Percentiles rank a stretch among this genome's conserved stretches.
Evolutionary conservation across 805 yeast species (phyloP).

Genomic region (Hyphopichia homilentoma): DNA sequence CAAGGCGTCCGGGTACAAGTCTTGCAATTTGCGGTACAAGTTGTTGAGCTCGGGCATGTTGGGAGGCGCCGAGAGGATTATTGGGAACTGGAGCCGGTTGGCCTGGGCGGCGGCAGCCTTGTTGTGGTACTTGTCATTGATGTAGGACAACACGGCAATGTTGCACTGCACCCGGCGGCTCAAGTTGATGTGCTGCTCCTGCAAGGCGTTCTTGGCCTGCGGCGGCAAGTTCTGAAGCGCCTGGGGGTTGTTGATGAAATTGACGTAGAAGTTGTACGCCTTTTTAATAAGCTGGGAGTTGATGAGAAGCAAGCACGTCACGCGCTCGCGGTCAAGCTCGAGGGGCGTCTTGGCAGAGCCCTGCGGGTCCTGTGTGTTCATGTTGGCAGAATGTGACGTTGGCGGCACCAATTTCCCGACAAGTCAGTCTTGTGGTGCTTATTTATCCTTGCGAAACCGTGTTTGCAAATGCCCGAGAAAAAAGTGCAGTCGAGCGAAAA

Average conservation of each 20-base stretch:
- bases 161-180: slow-evolving; percentile 41
- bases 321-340: slow-evolving; percentile 37
- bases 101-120: slow-evolving; percentile 23
- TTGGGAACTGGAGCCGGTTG: slow-evolving; percentile 39
- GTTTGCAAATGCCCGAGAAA: too few relatives aligned
- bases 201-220: slow-evolving; percentile 8
- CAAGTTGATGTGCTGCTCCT: slow-evolving; percentile 33
- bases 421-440: neutral
- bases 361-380: neutral
- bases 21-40: slow-evolving; percentile 44
- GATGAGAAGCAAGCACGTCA: slow-evolving; percentile 37
- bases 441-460: too few relatives aligned
- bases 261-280: slow-evolving; percentile 32
- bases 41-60: slow-evolving; percentile 52
- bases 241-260: slow-evolving; percentile 32
- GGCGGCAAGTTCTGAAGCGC: slow-evolving; percentile 29
- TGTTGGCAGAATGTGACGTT: neutral
- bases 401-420: neutral
- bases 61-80: slow-evolving; percentile 50
- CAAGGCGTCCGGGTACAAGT: slow-evolving; percentile 53
- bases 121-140: slow-evolving; percentile 36
- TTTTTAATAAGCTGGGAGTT: slow-evolving; percentile 42
- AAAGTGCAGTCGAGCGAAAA: too few relatives aligned
- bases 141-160: slow-evolving; percentile 33
- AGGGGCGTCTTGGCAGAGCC: slow-evolving; percentile 4